Conservation (phyloP, 305 asterid species). For the Fraxinus angustifolia region DNA sequence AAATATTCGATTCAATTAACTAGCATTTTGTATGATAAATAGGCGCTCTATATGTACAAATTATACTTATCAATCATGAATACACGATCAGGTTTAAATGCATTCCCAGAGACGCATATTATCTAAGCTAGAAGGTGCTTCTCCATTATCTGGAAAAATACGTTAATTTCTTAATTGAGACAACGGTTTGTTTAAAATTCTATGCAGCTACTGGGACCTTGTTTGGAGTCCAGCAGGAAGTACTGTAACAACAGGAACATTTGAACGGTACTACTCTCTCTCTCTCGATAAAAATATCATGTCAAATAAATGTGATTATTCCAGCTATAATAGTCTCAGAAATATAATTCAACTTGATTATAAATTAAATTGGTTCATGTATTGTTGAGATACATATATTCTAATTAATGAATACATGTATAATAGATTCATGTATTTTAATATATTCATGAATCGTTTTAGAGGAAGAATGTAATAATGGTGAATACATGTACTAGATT, state of each 20-base stretch:
- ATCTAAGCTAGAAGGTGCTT: neutral
- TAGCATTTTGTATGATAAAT: neutral
- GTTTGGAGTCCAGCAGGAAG: slow-evolving; percentile 49
- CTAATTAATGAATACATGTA: neutral
- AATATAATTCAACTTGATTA: neutral
- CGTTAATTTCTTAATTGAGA: neutral
- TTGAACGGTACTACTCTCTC: slow-evolving; percentile 26
- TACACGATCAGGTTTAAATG: neutral
- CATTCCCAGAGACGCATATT: neutral
- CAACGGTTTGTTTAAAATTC: neutral
- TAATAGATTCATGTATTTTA: neutral
- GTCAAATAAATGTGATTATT: neutral
- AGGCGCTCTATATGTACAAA: neutral
- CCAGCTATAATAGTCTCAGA: neutral
- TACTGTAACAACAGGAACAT: slow-evolving; percentile 49
- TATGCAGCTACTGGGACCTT: slow-evolving; percentile 53
- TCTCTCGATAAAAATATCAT: neutral
- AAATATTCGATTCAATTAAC: neutral
- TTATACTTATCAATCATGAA: neutral
- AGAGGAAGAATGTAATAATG: too few relatives aligned
- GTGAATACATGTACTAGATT: neutral
- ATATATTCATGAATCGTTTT: too few relatives aligned
- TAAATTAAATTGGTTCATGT: neutral
- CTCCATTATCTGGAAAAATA: neutral
- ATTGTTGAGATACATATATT: neutral